A percentile compares a stretch with the other conserved stretches of the same genome.
Evolutionary conservation across 768 basidiomycete species (phyloP).

Genomic region (Epithele typhae): DNA sequence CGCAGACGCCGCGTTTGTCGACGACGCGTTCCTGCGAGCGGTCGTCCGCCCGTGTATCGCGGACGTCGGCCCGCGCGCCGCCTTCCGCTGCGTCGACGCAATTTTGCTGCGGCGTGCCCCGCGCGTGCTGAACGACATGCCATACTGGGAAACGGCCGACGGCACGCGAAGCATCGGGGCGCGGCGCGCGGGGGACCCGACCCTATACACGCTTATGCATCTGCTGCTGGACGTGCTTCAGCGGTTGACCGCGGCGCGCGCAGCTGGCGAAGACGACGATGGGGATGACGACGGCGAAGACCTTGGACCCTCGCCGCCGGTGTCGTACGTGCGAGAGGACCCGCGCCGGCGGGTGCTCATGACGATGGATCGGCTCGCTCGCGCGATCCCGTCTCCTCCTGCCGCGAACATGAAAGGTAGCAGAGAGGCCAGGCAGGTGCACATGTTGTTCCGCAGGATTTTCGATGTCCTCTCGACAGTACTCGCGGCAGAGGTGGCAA

Average conservation of each 20-base stretch:
- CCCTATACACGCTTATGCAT: conserved; percentile 7
- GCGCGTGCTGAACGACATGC: conserved; percentile 7
- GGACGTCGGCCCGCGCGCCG: conserved; percentile 12
- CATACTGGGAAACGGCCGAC: conserved; percentile 10
- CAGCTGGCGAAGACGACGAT: background rate
- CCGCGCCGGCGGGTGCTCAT: conserved; percentile 2
- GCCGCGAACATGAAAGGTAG: background rate
- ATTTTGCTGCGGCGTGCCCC: conserved; percentile 11
- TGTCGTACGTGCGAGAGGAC: background rate
- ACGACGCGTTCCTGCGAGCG: conserved; percentile 13
- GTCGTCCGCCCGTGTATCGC: conserved; percentile 13
- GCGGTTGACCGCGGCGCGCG: conserved; percentile 1
- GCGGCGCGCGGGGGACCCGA: background rate
- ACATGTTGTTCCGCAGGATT: conserved; percentile 5
- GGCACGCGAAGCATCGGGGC: background rate
- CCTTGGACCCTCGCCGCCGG: background rate
- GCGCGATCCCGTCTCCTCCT: conserved; percentile 3
- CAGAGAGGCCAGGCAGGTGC: background rate
- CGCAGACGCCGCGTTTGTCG: conserved; percentile 13
- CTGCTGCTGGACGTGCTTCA: conserved; percentile 11
- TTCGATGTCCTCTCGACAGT: conserved; percentile 8
- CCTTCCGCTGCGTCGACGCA: conserved; percentile 9
- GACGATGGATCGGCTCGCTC: conserved; percentile 9
- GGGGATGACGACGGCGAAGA: background rate
- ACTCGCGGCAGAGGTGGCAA: background rate